phyloP scores from a whole-genome alignment of 805 yeast genomes.

The Metschnikowia rubicola region DNA sequence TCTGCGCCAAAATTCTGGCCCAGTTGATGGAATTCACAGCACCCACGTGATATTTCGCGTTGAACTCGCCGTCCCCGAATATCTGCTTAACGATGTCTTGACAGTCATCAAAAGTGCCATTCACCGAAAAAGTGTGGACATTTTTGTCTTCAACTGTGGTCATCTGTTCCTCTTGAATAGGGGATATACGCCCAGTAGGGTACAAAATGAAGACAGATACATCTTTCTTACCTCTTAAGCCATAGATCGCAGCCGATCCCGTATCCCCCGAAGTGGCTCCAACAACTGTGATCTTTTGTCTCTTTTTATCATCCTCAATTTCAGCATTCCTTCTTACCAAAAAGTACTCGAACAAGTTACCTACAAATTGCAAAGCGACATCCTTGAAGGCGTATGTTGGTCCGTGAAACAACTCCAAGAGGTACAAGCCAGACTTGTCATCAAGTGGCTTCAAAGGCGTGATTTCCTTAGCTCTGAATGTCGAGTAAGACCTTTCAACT shows the following conservation, averaged over 20 bases:
- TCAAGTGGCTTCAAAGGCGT: constrained; percentile 78
- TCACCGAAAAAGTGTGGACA: constrained; percentile 92
- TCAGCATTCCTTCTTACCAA: constrained; percentile 66
- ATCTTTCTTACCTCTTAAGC: constrained; percentile 93
- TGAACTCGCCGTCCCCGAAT: constrained; percentile 86
- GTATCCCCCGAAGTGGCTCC: constrained; percentile 99
- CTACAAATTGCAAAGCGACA: constrained; percentile 96
- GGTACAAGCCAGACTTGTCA: constrained; percentile 54
- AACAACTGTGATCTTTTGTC: constrained; percentile 88
- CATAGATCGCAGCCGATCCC: constrained; percentile 98
- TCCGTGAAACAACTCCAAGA: constrained; percentile 95
- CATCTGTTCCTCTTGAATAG: constrained; percentile 98
- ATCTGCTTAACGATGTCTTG: constrained; percentile 93
- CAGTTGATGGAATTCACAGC: constrained; percentile 98
- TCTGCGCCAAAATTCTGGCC: constrained; percentile 98
- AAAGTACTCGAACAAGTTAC: constrained; percentile 93
- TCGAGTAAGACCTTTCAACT: constrained; percentile 73
- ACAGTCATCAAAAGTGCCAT: constrained; percentile 97
- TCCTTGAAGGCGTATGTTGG: constrained; percentile 99
- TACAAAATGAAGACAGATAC: constrained; percentile 95
- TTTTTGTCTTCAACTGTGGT: constrained; percentile 90
- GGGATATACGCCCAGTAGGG: constrained; percentile 97
- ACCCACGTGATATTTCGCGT: constrained; percentile 86
- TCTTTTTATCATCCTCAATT: constrained; percentile 47
- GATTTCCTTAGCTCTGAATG: constrained; percentile 83